phyloP scores from a whole-genome alignment of 2,329 filamentous ascomycete species.

The Magnaporthiopsis rhizophila region DNA sequence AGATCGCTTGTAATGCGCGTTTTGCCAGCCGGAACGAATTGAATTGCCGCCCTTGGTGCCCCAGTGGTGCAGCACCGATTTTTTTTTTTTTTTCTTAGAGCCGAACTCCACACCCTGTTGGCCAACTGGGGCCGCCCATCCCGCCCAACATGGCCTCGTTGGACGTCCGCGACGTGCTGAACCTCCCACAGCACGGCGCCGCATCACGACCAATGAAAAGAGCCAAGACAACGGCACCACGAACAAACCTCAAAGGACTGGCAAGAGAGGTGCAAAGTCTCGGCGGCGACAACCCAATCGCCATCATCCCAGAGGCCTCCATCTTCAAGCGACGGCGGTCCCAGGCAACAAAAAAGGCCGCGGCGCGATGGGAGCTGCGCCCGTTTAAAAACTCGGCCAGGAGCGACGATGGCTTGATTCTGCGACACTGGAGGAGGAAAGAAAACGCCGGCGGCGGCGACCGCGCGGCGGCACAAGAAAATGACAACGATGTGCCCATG shows the following conservation, averaged over 20 bases:
- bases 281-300: constrained; percentile 58
- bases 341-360: constrained; percentile 45
- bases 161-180: constrained; percentile 84
- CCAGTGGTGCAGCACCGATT: too few species aligned
- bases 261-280: constrained; percentile 59
- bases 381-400: constrained; percentile 74
- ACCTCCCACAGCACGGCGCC: constrained; percentile 58
- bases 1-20: too few species aligned
- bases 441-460: neutral
- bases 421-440: constrained; percentile 76
- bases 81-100: too few species aligned
- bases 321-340: constrained; percentile 50
- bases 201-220: constrained; percentile 60
- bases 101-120: too few species aligned
- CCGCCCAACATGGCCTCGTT: constrained; percentile 55
- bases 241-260: constrained; percentile 49
- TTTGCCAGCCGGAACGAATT: too few species aligned
- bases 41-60: too few species aligned
- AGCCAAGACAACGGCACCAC: constrained; percentile 55
- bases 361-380: constrained; percentile 56
- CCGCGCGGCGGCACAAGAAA: neutral
- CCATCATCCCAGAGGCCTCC: constrained; percentile 51
- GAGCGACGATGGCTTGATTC: constrained; percentile 53
- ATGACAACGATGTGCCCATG: constrained; percentile 20
- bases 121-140: too few species aligned